phyloP scores from a whole-genome alignment of 2,329 filamentous ascomycete genomes.

The Mycogone perniciosa region DNA sequence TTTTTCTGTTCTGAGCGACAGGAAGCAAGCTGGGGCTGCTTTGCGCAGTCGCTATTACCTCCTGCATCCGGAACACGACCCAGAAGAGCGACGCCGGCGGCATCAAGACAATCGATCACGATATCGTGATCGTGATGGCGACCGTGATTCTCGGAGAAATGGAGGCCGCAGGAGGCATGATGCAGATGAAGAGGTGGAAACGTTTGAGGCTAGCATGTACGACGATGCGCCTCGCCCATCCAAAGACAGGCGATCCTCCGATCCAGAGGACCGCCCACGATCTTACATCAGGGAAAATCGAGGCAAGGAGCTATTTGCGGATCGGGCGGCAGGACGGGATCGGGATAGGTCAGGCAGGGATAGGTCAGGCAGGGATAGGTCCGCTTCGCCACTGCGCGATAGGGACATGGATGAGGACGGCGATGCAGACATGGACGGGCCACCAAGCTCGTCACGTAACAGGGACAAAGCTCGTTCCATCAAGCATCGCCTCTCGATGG shows the following conservation, averaged over 20 bases:
- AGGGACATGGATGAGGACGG: slow-evolving; percentile 29
- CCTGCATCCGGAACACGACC: slow-evolving; percentile 83
- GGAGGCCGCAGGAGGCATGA: slow-evolving; percentile 30
- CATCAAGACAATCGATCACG: slow-evolving; percentile 51
- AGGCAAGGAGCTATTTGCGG: slow-evolving; percentile 59
- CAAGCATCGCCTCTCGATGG: slow-evolving; percentile 25
- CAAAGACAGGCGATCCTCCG: slow-evolving; percentile 21
- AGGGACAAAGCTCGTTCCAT: slow-evolving; percentile 28
- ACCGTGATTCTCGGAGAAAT: slow-evolving; percentile 21
- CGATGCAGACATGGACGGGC: slow-evolving; percentile 32
- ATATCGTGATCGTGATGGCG: slow-evolving; percentile 54
- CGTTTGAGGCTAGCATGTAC: slow-evolving; percentile 74
- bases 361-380: slow-evolving; percentile 41
- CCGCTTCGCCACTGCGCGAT: slow-evolving; percentile 44
- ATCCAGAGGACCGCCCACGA: slow-evolving; percentile 21
- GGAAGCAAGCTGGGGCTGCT: slow-evolving; percentile 72
- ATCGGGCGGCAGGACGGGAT: slow-evolving; percentile 27
- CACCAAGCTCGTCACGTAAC: slow-evolving; percentile 28
- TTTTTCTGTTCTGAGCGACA: slow-evolving; percentile 67
- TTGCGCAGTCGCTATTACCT: slow-evolving; percentile 86
- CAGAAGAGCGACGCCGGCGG: slow-evolving; percentile 60
- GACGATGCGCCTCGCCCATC: slow-evolving; percentile 54
- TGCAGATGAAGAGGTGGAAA: slow-evolving; percentile 44
- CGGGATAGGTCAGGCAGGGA: slow-evolving; percentile 14
- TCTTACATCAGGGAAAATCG: slow-evolving; percentile 35